Evolutionary conservation across 192 early-diverging fungal genomes (phyloP).

Genomic region (Podila horticola): DNA sequence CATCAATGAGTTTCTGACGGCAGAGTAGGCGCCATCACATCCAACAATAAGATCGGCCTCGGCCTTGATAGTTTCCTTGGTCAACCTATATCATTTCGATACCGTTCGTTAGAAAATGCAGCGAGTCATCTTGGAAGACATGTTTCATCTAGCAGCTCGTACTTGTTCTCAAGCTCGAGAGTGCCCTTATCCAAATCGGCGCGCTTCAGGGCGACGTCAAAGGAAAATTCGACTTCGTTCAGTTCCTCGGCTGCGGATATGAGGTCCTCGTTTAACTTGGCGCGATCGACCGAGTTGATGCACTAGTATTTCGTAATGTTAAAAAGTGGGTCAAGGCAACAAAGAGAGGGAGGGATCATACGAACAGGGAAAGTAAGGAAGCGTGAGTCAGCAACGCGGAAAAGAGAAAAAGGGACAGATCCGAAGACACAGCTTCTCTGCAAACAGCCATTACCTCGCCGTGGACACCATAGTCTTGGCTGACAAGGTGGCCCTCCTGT

Average conservation of each 20-base stretch:
- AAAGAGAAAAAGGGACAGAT: neutral
- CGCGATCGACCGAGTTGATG: constrained; percentile 95
- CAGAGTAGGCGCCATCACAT: constrained; percentile 89
- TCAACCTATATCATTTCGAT: constrained; percentile 30
- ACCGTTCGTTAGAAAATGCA: too few relatives aligned
- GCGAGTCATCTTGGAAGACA: too few relatives aligned
- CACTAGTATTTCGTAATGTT: constrained; percentile 55
- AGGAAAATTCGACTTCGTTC: constrained; percentile 77
- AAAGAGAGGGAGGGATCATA: neutral
- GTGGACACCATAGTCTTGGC: constrained; percentile 89
- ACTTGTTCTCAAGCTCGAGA: constrained; percentile 59
- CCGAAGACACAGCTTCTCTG: neutral
- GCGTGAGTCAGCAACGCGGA: neutral
- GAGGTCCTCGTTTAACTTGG: constrained; percentile 82
- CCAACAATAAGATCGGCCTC: constrained; percentile 86
- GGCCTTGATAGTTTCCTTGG: constrained; percentile 53
- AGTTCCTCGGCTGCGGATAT: constrained; percentile 77
- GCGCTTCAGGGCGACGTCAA: constrained; percentile 73
- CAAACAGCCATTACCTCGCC: constrained; percentile 72
- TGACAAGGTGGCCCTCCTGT: constrained; percentile 69
- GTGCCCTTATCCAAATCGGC: constrained; percentile 79
- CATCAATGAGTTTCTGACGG: constrained; percentile 85
- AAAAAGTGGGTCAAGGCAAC: constrained; percentile 18
- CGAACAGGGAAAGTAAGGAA: neutral
- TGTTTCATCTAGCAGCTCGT: constrained; percentile 4